Conservation (phyloP, 805 yeast species). For the Wickerhamiella musiphila region DNA sequence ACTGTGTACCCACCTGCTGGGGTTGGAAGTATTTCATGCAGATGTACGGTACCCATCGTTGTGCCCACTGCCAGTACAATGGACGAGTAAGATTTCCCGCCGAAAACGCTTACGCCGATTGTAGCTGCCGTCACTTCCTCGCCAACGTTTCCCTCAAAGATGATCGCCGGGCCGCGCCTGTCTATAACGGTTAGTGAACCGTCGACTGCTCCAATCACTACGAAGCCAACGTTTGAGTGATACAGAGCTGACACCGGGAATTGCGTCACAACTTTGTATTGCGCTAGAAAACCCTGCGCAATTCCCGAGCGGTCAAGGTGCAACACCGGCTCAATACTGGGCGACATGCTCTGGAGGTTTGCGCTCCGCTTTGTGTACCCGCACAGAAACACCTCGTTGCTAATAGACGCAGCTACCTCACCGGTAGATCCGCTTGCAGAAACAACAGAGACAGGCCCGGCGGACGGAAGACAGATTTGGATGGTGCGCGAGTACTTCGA, state of each 20-base stretch:
- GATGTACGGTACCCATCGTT: constrained; percentile 47
- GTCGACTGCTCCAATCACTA: constrained; percentile 55
- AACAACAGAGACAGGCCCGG: constrained; percentile 34
- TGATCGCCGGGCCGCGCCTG: constrained; percentile 54
- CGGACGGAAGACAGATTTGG: constrained; percentile 37
- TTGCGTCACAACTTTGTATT: constrained; percentile 26
- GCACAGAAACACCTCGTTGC: constrained; percentile 53
- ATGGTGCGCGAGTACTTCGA: constrained; percentile 39
- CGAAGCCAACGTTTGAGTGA: constrained; percentile 68
- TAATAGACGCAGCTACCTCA: constrained; percentile 54
- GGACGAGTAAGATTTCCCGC: constrained; percentile 54
- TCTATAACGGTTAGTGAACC: constrained; percentile 69
- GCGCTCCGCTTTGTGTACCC: constrained; percentile 41
- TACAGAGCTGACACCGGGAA: constrained; percentile 43
- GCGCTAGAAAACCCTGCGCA: constrained; percentile 48
- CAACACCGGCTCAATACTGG: constrained; percentile 11
- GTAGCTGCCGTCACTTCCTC: constrained; percentile 28
- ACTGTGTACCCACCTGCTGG: constrained; percentile 28
- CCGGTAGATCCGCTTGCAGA: constrained; percentile 66
- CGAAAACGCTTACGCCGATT: constrained; percentile 47
- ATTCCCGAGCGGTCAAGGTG: constrained; percentile 33
- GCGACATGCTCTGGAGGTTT: constrained; percentile 5
- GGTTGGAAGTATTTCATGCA: constrained; percentile 48
- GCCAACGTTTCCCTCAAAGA: constrained; percentile 24
- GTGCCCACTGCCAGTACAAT: constrained; percentile 64